Base-by-base conservation (phyloP, 2,329 filamentous ascomycete genomes). In the Penicillium corylophilum region DNA sequence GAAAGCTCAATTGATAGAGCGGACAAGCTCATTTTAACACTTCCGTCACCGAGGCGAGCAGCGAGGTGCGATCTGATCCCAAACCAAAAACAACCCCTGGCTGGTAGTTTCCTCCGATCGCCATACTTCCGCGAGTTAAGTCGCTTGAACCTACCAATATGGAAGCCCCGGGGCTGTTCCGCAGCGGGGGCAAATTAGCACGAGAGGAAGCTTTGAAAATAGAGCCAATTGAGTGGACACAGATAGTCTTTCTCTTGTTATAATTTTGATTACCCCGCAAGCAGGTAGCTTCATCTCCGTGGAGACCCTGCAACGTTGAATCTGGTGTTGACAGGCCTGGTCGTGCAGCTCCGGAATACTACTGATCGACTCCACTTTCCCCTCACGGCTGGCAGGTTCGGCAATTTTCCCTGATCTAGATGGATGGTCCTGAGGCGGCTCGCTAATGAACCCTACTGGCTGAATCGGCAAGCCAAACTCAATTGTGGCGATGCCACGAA, bases 71-170 rank as follows among this genome's bases (percentile, higher is more conserved):
- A 38, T 22, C 16, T 7, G 16, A 16, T 16, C 20, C 35, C n/a
- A 22, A 12, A 7, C 35, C 35, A 7, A 16, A 18, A 7, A 42
- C 5, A 41, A 42, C 3, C 12, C 9, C 39, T 42, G 20, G 41
- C 23, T 31, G 36, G 42, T 33, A 53, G 41, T 24, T 44, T 48
- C 22, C 41, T 29, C 26, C 35, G 42, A 15, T 33, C 7, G 2
- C 31, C 41, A 20, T 23, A 40, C 33, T 13, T 31, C 9, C 36
- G 46, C 18, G 26, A 10, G 9, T 18, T 3, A 36, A 18, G 26
- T 46, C 51, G 53, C 50, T 50, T 52, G 33, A 52, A 56, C 50
- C 28, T 51, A 44, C 51, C 35, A 52, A 51, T 52, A 47, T 28
- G 10, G 47, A 47, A 10, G 12, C 23, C 26, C 48, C 51, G 47